Percentiles rank a stretch among this genome's conserved stretches.
phyloP scores from a whole-genome alignment of 495 filamentous ascomycete genomes.

The Mytilinidion resinicola region DNA sequence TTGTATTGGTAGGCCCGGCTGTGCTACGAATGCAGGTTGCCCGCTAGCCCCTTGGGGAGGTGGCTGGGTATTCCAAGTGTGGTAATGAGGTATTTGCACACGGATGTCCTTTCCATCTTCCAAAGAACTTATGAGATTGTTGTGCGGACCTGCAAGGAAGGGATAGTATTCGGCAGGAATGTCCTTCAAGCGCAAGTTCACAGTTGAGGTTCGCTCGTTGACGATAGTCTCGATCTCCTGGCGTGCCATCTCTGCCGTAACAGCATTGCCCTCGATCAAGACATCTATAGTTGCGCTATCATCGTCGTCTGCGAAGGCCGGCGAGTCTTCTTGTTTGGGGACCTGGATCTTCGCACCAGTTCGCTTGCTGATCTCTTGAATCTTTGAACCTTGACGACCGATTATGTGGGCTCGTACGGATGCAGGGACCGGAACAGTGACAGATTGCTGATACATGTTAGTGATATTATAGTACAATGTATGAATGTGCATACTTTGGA shows the following conservation, averaged over 20 bases:
- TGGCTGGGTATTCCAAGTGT: conserved; percentile 63
- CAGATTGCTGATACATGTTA: conserved; percentile 51
- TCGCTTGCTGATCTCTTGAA: conserved; percentile 77
- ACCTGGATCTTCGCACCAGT: conserved; percentile 84
- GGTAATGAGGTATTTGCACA: conserved; percentile 72
- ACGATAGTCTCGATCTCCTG: conserved; percentile 79
- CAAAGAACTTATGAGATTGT: conserved; percentile 56
- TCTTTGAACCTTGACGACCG: conserved; percentile 79
- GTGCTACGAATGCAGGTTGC: conserved; percentile 58
- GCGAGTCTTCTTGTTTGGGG: conserved; percentile 63
- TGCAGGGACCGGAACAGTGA: conserved; percentile 71
- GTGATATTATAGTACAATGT: neutral
- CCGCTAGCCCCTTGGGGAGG: conserved; percentile 62
- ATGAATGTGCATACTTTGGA: conserved; percentile 57
- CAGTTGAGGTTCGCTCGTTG: conserved; percentile 73
- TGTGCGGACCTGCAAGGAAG: conserved; percentile 82
- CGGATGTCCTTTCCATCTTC: conserved; percentile 66
- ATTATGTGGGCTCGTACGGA: conserved; percentile 82
- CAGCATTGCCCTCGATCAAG: conserved; percentile 79
- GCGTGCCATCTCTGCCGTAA: conserved; percentile 72
- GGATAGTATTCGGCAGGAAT: conserved; percentile 92
- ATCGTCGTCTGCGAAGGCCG: conserved; percentile 53
- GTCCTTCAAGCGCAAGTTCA: conserved; percentile 67
- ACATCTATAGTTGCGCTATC: conserved; percentile 79
- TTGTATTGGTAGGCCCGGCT: conserved; percentile 63